These are phyloP conservation scores for Halophytophthora batemanensis DNA, from an alignment of 352 stramenopile genomes.

Conservation along the genomic window DNA sequence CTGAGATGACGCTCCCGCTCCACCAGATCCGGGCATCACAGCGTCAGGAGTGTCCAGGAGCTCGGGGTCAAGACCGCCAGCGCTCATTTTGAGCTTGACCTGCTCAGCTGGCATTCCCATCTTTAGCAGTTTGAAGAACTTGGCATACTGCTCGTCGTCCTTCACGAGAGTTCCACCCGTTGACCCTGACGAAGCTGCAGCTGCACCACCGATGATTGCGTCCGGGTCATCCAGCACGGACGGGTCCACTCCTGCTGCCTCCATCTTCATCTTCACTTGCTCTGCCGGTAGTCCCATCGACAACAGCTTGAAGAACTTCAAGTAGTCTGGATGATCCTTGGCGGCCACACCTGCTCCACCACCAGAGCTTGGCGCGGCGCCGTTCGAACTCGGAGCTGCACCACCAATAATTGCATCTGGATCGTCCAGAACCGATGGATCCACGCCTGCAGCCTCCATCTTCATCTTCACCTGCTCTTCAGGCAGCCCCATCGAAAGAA, in stretches of 20 bases:
- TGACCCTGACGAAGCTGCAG: slow-evolving; percentile 1
- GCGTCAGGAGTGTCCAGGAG: slow-evolving; percentile 90
- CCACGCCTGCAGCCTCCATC: slow-evolving; percentile 70
- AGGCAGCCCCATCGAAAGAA: slow-evolving; percentile 76
- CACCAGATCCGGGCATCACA: slow-evolving; percentile 58
- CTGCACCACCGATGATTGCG: slow-evolving; percentile 47
- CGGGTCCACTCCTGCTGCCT: slow-evolving; percentile 63
- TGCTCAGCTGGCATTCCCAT: slow-evolving; percentile 93
- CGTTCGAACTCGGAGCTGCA: slow-evolving; percentile 3
- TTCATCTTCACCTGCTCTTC: slow-evolving; percentile 85
- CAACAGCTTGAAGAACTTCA: slow-evolving; percentile 84
- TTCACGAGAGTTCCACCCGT: slow-evolving; percentile 44
- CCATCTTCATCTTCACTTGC: slow-evolving; percentile 87
- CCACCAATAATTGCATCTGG: slow-evolving; percentile 68
- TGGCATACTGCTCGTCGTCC: slow-evolving; percentile 82
- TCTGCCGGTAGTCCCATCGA: slow-evolving; percentile 79
- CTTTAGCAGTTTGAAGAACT: slow-evolving; percentile 97
- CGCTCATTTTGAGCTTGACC: slow-evolving; percentile 94
- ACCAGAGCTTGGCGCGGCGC: not conserved
- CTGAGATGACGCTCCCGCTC: slow-evolving; percentile 4
- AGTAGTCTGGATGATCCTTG: slow-evolving; percentile 74
- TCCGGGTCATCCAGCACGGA: slow-evolving; percentile 68
- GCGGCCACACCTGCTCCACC: slow-evolving; percentile 42
- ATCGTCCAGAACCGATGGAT: slow-evolving; percentile 63
- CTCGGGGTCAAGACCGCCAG: slow-evolving; percentile 88